Evolutionary conservation across 2,329 filamentous ascomycete species (phyloP), one percentile per base, ranked within the genome.

Genomic region (Cladosporium colombiae): DNA sequence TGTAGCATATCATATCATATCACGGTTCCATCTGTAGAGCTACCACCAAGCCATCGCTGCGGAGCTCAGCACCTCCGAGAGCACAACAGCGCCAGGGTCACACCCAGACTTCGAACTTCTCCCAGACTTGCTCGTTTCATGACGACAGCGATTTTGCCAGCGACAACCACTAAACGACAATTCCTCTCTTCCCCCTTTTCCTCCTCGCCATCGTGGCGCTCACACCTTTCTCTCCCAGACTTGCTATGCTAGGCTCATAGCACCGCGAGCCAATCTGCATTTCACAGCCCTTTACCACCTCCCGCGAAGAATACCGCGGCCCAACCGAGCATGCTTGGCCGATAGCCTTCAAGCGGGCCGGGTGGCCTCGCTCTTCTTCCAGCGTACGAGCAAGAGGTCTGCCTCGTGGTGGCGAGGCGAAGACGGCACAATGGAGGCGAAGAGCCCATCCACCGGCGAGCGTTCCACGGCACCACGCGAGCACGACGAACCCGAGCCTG

Each of bases 241-340:
- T 27, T 66, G 68, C 68, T 70, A 65, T 70, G 68, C 27, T 49
- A 40, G 25, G 46, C 46, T 65, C 67, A 70, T 68, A 70, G 68
- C 68, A 70, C 61, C 57, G 40, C 65, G 60, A 46, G 64, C 77
- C 78, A 82, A 75, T 49, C 80, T 83, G 81, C 80, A 79, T 82
- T 74, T 75, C 75, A 71, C 74, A 77, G 67, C 74, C 73, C 69
- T 81, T 65, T 73, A 78, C 76, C 77, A 78, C 77, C 78, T 82
- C 72, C 80, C 80, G 77, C 79, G 78, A 74, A 76, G 79, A 74
- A 81, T 80, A 81, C 75, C 73, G 65, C 73, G 78, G 75, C 74
- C 71, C 66, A 70, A 66, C 64, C 65, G 67, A 69, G 67, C 58
- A 82, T 82, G 81, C 74, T 74, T 67, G 68, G 49, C 64, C 74